Conservation (phyloP, 306 rosid genomes). For the Citrullus amarus region DNA sequence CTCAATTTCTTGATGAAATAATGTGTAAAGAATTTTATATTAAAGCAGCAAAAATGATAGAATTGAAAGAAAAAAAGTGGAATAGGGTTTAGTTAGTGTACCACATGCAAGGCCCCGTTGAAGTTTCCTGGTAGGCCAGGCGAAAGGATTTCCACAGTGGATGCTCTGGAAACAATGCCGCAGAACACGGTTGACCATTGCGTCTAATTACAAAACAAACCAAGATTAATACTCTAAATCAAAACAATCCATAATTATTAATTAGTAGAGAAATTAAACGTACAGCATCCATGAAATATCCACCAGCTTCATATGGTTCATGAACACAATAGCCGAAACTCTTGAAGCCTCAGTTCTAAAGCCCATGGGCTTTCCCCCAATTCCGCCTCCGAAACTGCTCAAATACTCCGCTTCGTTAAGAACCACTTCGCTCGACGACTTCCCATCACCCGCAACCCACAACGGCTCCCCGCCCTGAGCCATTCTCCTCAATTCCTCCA, state of each 20-base stretch:
- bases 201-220: constrained; percentile 22
- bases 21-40: no score
- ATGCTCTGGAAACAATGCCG: constrained; percentile 59
- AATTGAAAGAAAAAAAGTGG: not conserved
- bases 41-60: no score
- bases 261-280: not conserved
- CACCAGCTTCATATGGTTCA: constrained; percentile 45
- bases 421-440: not conserved
- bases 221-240: no score
- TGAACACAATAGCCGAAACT: constrained; percentile 35
- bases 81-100: constrained; percentile 1
- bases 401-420: constrained; percentile 40
- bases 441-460: constrained; percentile 26
- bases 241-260: no score
- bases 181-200: constrained; percentile 65
- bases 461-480: constrained; percentile 47
- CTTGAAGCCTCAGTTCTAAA: constrained; percentile 44
- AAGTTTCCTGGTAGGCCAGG: constrained; percentile 57
- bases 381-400: constrained; percentile 18
- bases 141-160: constrained; percentile 47
- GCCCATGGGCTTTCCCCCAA: not conserved
- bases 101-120: constrained; percentile 74
- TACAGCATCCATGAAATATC: constrained; percentile 81
- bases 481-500: constrained; percentile 33
- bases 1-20: no score